Conservation (phyloP, 768 basidiomycete species). For the Collybiopsis luxurians region DNA sequence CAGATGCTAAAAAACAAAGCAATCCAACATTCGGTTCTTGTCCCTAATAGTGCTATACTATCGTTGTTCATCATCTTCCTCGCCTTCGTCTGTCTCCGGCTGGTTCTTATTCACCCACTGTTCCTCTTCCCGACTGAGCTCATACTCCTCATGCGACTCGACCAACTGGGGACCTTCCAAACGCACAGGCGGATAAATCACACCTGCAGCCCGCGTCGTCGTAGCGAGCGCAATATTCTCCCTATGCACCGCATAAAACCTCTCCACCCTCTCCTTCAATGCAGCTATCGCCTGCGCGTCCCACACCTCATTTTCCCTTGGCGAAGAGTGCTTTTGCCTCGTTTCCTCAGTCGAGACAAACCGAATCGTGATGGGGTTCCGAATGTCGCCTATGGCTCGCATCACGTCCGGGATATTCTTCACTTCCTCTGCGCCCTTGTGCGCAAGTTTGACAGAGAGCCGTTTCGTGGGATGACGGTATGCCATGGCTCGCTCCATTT, state of each 20-base stretch:
- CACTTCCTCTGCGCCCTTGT: neutral
- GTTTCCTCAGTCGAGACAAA: no score
- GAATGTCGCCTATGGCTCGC: neutral
- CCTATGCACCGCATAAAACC: neutral
- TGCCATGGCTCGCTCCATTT: neutral
- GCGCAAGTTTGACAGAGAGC: neutral
- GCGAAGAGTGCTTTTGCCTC: neutral
- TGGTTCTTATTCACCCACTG: neutral
- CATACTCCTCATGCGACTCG: neutral
- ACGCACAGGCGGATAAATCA: neutral
- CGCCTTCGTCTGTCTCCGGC: neutral
- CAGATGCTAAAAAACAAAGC: no score
- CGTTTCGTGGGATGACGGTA: neutral
- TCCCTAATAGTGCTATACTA: no score
- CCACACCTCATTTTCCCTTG: neutral
- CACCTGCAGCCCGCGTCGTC: neutral
- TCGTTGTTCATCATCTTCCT: neutral
- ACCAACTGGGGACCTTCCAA: neutral
- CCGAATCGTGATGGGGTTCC: neutral
- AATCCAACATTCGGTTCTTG: no score
- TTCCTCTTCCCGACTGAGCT: neutral
- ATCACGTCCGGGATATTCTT: neutral
- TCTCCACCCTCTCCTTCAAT: neutral
- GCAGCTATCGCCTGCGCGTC: neutral
- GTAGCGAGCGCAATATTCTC: neutral